phyloP scores from a whole-genome alignment of 345 rosid genomes.

The Dovyalis caffra region DNA sequence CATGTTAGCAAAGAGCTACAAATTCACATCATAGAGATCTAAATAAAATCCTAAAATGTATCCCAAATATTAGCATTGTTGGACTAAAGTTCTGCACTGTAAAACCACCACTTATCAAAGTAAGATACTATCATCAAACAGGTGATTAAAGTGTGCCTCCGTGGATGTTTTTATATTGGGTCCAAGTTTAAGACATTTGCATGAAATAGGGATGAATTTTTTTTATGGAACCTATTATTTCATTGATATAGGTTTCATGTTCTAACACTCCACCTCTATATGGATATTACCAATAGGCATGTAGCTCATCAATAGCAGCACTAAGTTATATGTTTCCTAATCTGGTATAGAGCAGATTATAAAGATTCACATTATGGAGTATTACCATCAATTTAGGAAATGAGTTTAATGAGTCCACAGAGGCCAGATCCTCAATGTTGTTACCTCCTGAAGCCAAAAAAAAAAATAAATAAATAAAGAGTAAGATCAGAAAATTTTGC shows the following conservation, averaged over 20 bases:
- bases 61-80: neutral
- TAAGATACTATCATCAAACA: neutral
- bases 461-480: too few relatives aligned
- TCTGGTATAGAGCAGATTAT: neutral
- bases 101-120: neutral
- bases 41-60: neutral
- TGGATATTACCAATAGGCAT: neutral
- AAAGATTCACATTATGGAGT: neutral
- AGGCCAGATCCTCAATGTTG: conserved; percentile 55
- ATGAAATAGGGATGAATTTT: neutral
- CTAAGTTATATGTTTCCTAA: neutral
- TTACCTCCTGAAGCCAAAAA: conserved; percentile 59
- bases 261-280: neutral
- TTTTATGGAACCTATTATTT: too few relatives aligned
- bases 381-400: conserved; percentile 80
- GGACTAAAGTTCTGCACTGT: neutral
- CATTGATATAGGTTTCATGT: neutral
- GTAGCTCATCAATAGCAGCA: neutral
- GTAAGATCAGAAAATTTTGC: conserved; percentile 14
- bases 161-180: neutral
- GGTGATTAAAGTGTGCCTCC: neutral
- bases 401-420: conserved; percentile 59
- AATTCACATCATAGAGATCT: neutral
- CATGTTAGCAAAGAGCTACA: neutral
- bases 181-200: neutral